Conservation (phyloP, 176 grass and related monocot species). For the Eragrostis nindensis region DNA sequence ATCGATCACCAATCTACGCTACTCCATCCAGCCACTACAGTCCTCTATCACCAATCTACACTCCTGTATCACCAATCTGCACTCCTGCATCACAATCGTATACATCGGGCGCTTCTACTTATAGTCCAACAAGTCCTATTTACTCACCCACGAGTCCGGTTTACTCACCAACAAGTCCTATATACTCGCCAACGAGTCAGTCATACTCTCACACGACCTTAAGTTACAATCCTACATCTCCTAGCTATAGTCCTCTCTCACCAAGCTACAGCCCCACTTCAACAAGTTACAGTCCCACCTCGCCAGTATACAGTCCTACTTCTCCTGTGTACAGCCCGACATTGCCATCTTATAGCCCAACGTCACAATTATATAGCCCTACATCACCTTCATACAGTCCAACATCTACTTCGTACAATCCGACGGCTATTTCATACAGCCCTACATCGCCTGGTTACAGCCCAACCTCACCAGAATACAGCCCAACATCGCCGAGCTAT, state of each 20-base stretch:
- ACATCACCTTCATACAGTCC: too few relatives aligned
- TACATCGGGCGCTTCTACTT: constrained; percentile 55
- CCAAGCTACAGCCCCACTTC: constrained; percentile 65
- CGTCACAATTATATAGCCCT: not conserved
- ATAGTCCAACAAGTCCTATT: constrained; percentile 64
- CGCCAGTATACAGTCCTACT: constrained; percentile 58
- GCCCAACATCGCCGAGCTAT: constrained; percentile 54
- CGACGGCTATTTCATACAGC: not conserved
- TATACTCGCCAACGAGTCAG: constrained; percentile 60
- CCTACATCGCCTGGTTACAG: constrained; percentile 72
- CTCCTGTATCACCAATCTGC: constrained; percentile 43
- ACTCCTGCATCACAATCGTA: constrained; percentile 25
- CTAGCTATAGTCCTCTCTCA: constrained; percentile 61
- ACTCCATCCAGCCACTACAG: constrained; percentile 65
- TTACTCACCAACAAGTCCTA: constrained; percentile 59
- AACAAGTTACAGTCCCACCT: constrained; percentile 64
- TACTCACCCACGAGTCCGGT: constrained; percentile 65
- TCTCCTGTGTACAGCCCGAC: constrained; percentile 65
- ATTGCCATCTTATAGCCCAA: constrained; percentile 57
- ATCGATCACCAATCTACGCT: constrained; percentile 35
- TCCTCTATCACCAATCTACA: constrained; percentile 54
- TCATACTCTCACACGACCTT: constrained; percentile 43
- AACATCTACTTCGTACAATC: too few relatives aligned
- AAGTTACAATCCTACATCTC: constrained; percentile 60
- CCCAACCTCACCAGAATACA: constrained; percentile 65